Evolutionary conservation across 2,329 filamentous ascomycete species (phyloP), one percentile per base, ranked within the genome.

Genomic region (Penicillium sp.): DNA sequence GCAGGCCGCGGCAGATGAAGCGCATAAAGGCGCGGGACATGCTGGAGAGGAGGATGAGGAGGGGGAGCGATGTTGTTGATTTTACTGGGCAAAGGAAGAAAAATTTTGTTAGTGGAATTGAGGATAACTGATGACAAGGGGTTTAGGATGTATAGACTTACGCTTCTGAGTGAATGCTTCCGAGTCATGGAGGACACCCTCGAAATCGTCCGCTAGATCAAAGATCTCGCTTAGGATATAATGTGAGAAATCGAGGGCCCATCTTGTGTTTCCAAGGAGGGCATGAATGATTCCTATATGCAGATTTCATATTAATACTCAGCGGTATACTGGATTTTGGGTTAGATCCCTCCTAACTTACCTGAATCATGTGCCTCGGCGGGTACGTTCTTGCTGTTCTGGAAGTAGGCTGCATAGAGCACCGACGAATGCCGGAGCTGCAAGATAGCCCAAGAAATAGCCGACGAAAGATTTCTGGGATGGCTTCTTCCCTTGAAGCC

Each of bases 241-340:
- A 22, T 82, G 78, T 62, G 83, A 81, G 55, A 88, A 80, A 64
- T 94, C 89, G 38, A 93, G 81, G 0, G 86, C 86, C 93, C 93
- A 97, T 71, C 85, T 88, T 4, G 90, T 86, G 57, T 92, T 89
- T 25, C 91, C 91, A 5, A 88, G 84, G 11, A 96, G 80, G 48
- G 88, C 85, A 43, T 88, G 85, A 2, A 94, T 85, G 13, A 92
- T 86, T 71, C 94, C 91, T 87, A 59, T 26, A 25, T 35, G 19
- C 19, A 22, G 19, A 22, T 22, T 22, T 8, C 22, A 6, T 8
- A 43, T 72, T 61, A 66, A 59, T 26, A 28, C 33, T 22, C 1
- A 6, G 28, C 42, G 14, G 57, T n/a, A 6, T 1, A 40, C 6
- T 7, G 11, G 22, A 40, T 28, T 19, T 13, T 35, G 10, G 22